Conservation (phyloP, 768 basidiomycete genomes). For the Imleria badia region DNA sequence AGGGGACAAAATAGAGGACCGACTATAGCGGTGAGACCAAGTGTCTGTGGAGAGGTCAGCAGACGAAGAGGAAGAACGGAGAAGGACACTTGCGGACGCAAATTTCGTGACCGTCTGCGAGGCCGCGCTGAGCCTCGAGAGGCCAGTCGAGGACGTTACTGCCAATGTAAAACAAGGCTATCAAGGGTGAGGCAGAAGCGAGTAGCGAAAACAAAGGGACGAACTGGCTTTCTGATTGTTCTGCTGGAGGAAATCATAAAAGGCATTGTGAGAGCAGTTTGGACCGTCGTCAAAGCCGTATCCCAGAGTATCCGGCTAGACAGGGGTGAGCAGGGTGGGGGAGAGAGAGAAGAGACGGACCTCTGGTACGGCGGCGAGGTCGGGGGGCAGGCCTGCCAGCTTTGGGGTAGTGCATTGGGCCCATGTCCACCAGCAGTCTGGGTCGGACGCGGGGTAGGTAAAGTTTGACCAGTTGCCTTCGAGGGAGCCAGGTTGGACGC, state of each 20-base stretch:
- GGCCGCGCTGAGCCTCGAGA: slow-evolving; percentile 51
- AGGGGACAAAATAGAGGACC: slow-evolving; percentile 16
- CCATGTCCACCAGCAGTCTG: slow-evolving; percentile 47
- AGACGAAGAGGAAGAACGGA: not conserved
- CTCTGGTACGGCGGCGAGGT: slow-evolving; percentile 50
- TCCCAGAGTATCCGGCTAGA: slow-evolving; percentile 50
- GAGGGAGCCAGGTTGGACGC: slow-evolving; percentile 20
- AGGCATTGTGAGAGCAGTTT: slow-evolving; percentile 62
- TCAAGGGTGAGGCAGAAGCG: not conserved
- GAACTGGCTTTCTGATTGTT: slow-evolving; percentile 59
- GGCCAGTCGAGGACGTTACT: slow-evolving; percentile 59
- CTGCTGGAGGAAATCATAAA: slow-evolving; percentile 52
- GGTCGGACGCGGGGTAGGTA: slow-evolving; percentile 41
- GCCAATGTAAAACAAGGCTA: slow-evolving; percentile 64
- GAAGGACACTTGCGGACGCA: slow-evolving; percentile 50
- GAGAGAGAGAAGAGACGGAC: slow-evolving; percentile 19
- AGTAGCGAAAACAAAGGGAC: not conserved
- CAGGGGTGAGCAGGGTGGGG: not conserved
- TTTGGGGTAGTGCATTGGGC: slow-evolving; percentile 50
- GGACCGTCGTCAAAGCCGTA: slow-evolving; percentile 68
- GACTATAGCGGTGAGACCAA: slow-evolving; percentile 47
- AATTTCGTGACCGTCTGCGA: slow-evolving; percentile 59
- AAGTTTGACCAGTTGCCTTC: slow-evolving; percentile 32
- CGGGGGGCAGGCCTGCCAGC: slow-evolving; percentile 39
- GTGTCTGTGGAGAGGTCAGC: slow-evolving; percentile 22